Conservation (phyloP, 1,284 basidiomycete species). For the Exsudoporus floridanus region DNA sequence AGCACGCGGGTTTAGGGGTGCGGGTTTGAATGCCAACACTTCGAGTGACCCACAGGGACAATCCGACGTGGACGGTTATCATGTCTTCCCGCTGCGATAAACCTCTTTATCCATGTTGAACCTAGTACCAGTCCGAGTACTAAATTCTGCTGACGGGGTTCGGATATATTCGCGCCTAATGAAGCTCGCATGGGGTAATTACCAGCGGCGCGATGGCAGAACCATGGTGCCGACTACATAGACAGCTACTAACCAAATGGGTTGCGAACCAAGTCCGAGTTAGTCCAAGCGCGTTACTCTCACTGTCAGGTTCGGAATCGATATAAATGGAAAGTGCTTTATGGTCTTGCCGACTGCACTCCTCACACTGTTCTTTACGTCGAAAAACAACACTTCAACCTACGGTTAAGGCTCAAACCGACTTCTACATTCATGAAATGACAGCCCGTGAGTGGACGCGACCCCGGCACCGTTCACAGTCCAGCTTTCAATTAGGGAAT, state of each 20-base stretch:
- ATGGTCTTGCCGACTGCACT: background rate
- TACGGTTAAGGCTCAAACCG: no score
- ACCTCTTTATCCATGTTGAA: no score
- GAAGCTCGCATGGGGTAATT: background rate
- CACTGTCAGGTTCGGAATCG: background rate
- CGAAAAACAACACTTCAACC: background rate
- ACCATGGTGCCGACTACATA: background rate
- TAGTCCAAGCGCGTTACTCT: background rate
- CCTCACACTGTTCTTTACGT: conserved; percentile 1
- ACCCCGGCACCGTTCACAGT: background rate
- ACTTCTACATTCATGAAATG: background rate
- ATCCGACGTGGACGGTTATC: background rate
- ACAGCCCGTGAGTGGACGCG: background rate
- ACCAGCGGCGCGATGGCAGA: background rate
- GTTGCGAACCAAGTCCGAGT: background rate
- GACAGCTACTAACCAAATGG: background rate
- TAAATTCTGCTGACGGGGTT: no score
- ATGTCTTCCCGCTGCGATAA: conserved; percentile 4
- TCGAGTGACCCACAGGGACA: background rate
- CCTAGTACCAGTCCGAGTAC: no score
- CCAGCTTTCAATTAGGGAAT: background rate
- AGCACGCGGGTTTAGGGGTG: background rate
- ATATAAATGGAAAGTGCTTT: background rate
- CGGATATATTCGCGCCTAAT: background rate
- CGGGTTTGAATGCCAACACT: background rate